Percentiles rank a stretch among this genome's conserved stretches.
These are phyloP conservation scores for Zygoascus sp. DNA, from an alignment of 1,139 yeast genomes.

Conservation along the genomic window DNA sequence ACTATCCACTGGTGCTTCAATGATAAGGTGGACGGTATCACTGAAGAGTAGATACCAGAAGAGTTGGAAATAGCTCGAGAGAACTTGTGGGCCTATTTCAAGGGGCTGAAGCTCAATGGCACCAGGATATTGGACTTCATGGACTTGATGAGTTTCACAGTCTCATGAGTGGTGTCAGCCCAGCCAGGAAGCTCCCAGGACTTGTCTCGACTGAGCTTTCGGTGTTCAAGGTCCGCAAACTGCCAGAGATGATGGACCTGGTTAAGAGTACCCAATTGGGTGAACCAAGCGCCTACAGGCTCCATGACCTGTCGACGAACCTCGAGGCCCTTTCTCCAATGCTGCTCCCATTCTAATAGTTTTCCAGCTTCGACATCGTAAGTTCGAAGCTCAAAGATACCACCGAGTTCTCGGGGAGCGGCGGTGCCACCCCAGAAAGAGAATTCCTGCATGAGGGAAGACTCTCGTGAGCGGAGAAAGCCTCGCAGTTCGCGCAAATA, in stretches of 20 bases:
- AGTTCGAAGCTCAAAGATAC: conserved; percentile 40
- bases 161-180: conserved; percentile 43
- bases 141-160: conserved; percentile 38
- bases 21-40: not conserved
- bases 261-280: conserved; percentile 39
- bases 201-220: conserved; percentile 39
- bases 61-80: no score
- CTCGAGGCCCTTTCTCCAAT: conserved; percentile 41
- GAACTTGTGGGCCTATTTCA: conserved; percentile 31
- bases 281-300: conserved; percentile 46
- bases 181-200: conserved; percentile 45
- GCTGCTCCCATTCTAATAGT: conserved; percentile 41
- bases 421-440: conserved; percentile 45
- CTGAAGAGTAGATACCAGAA: no score
- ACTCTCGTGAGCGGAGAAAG: conserved; percentile 35
- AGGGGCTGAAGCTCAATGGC: conserved; percentile 40
- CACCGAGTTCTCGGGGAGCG: conserved; percentile 41
- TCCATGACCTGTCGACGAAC: conserved; percentile 44
- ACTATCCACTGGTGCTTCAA: no score
- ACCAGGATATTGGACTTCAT: conserved; percentile 41
- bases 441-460: conserved; percentile 40
- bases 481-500: conserved; percentile 33
- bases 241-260: conserved; percentile 44
- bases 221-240: conserved; percentile 42
- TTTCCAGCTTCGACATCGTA: conserved; percentile 40